phyloP scores from a whole-genome alignment of 176 grass and related monocot genomes.

The Aegilops longissima region DNA sequence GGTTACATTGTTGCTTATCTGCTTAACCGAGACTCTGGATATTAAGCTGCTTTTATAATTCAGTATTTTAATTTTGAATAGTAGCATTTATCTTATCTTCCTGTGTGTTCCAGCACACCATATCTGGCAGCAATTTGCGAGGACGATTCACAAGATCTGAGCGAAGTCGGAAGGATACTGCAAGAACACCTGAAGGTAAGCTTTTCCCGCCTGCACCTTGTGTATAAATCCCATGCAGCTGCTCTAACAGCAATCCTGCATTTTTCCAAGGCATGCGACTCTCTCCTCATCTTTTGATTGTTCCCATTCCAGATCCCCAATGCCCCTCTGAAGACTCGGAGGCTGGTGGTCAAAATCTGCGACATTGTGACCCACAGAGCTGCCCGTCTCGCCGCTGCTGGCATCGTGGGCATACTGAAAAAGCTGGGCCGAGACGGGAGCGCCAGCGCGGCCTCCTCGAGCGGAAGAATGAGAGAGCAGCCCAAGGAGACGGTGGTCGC shows the following conservation, averaged over 20 bases:
- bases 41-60: neutral
- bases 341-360: conserved; percentile 66
- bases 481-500: conserved; percentile 57
- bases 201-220: neutral
- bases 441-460: neutral
- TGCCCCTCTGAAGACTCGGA: conserved; percentile 65
- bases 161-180: conserved; percentile 69
- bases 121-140: conserved; percentile 72
- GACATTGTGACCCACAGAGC: conserved; percentile 72
- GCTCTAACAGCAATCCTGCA: neutral
- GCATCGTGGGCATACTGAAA: conserved; percentile 78
- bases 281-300: neutral
- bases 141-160: conserved; percentile 84
- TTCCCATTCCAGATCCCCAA: conserved; percentile 47
- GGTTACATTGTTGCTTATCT: neutral
- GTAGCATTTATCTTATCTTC: neutral
- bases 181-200: conserved; percentile 65
- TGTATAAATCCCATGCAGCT: neutral
- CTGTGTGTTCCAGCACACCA: conserved; percentile 55
- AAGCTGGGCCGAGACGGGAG: conserved; percentile 87
- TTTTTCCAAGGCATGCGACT: neutral
- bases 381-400: conserved; percentile 72
- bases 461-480: conserved; percentile 46
- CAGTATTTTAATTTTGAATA: neutral
- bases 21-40: neutral